phyloP scores from a whole-genome alignment of 257 asterid genomes.

The Datura wrightii region DNA sequence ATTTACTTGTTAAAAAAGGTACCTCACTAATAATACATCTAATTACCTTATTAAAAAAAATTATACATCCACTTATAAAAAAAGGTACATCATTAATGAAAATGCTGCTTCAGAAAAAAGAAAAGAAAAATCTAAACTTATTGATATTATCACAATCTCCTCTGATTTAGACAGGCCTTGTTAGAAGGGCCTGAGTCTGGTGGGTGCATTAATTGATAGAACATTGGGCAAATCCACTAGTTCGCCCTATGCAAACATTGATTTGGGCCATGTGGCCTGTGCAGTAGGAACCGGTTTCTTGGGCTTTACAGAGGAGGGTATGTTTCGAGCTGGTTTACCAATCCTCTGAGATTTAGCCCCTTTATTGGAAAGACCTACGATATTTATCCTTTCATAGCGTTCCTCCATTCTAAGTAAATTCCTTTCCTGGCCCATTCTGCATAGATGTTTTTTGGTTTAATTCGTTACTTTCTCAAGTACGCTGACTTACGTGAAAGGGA shows the following conservation, averaged over 20 bases:
- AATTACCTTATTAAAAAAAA: not conserved
- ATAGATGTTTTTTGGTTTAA: not conserved
- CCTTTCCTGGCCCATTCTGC: not conserved
- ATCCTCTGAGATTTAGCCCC: not conserved
- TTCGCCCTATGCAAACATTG: not conserved
- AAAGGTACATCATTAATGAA: not conserved
- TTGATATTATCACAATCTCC: not conserved
- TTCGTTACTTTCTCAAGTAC: conserved; percentile 1
- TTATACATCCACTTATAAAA: not conserved
- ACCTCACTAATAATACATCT: not conserved
- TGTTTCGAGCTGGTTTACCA: not conserved
- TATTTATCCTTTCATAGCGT: not conserved
- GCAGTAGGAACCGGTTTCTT: not conserved
- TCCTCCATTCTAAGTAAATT: not conserved
- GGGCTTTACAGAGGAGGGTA: conserved; percentile 9
- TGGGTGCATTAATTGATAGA: conserved; percentile 18
- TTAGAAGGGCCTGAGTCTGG: not conserved
- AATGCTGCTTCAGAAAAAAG: not conserved
- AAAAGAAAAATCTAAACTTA: not conserved
- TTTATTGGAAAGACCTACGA: conserved; percentile 19
- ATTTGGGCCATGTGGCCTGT: not conserved
- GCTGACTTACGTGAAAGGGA: not conserved
- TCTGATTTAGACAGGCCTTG: not conserved
- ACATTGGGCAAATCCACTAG: not conserved
- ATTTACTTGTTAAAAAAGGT: not conserved